These are phyloP conservation scores for Pythium chondricola DNA, from an alignment of 352 stramenopile genomes.

Conservation along the genomic window DNA sequence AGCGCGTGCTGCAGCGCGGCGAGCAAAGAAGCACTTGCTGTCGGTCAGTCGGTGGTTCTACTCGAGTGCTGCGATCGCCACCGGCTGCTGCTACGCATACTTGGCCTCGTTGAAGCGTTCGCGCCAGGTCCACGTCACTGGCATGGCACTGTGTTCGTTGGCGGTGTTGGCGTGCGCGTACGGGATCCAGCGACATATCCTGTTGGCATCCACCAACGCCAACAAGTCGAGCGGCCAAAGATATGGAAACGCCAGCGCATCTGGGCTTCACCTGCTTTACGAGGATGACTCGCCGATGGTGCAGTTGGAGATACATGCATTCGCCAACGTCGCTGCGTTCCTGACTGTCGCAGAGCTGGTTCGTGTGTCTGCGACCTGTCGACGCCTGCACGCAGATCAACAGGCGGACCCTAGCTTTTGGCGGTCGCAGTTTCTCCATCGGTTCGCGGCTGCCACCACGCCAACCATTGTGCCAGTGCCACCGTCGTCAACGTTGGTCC, in stretches of 20 bases:
- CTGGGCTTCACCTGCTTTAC: too few relatives aligned
- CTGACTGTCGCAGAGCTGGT: conserved; percentile 27
- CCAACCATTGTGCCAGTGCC: too few relatives aligned
- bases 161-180: conserved; percentile 31
- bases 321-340: conserved; percentile 29
- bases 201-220: background rate
- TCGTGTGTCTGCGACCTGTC: conserved; percentile 22
- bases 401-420: conserved; percentile 26
- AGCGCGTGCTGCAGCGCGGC: conserved; percentile 8
- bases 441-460: too few relatives aligned
- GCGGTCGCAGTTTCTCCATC: conserved; percentile 20
- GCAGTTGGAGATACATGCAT: conserved; percentile 25
- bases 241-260: too few relatives aligned
- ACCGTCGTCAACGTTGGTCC: background rate
- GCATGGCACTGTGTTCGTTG: conserved; percentile 27
- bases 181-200: conserved; percentile 45
- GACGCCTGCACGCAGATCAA: conserved; percentile 1
- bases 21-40: conserved; percentile 13
- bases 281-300: conserved; percentile 3
- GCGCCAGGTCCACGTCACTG: conserved; percentile 26
- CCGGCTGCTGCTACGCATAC: conserved; percentile 21
- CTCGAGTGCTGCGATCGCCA: conserved; percentile 7
- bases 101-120: conserved; percentile 20
- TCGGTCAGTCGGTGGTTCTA: conserved; percentile 17
- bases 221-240: background rate